phyloP scores from a whole-genome alignment of 768 basidiomycete genomes.

The Boletus vermiculosoides region DNA sequence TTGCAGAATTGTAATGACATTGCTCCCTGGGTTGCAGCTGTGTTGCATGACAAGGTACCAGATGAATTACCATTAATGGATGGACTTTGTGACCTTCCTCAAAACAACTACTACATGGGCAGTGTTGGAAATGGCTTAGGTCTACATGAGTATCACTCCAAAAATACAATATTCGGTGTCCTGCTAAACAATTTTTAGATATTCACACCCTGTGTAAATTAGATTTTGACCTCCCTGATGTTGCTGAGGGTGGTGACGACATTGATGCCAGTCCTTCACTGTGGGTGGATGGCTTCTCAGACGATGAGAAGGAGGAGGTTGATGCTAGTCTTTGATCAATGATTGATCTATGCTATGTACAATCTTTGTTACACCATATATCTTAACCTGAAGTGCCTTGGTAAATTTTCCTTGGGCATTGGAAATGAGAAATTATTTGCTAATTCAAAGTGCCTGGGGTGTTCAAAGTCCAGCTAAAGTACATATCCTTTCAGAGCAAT shows the following conservation, averaged over 20 bases:
- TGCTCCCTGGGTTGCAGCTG: not conserved
- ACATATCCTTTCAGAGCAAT: not conserved
- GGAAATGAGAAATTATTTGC: too few relatives aligned
- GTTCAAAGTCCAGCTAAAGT: not conserved
- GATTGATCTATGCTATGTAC: too few relatives aligned
- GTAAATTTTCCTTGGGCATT: too few relatives aligned
- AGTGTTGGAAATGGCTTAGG: not conserved
- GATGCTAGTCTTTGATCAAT: too few relatives aligned
- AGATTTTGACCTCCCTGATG: not conserved
- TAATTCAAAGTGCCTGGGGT: too few relatives aligned
- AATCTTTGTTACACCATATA: too few relatives aligned
- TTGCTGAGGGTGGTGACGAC: not conserved
- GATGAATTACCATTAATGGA: not conserved
- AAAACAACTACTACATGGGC: not conserved
- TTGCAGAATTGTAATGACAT: not conserved
- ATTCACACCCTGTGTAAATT: not conserved
- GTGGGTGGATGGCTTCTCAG: too few relatives aligned
- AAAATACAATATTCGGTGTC: not conserved
- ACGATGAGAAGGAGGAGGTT: too few relatives aligned
- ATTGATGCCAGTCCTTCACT: not conserved
- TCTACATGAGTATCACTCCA: not conserved
- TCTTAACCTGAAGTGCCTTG: too few relatives aligned
- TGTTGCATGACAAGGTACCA: not conserved
- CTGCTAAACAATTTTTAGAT: too few relatives aligned
- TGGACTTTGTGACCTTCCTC: not conserved